These are phyloP conservation scores for Agapanthus africanus DNA, from an alignment of 106 monocot species.

Conservation along the genomic window DNA sequence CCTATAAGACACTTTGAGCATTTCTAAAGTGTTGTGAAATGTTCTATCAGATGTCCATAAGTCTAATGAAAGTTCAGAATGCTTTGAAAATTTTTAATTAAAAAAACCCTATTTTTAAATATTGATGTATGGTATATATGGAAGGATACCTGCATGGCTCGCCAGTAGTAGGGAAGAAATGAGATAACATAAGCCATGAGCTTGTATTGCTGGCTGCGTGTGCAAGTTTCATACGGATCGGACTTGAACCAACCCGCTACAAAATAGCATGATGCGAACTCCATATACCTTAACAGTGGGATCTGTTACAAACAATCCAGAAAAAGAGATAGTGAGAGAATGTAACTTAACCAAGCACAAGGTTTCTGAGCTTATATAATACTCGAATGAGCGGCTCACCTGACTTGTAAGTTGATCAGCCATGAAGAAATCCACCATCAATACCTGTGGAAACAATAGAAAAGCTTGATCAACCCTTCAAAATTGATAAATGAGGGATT, in stretches of 20 bases:
- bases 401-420: slow-evolving; percentile 95
- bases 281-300: slow-evolving; percentile 82
- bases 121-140: background rate
- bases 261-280: slow-evolving; percentile 87
- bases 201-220: slow-evolving; percentile 54
- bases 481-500: background rate
- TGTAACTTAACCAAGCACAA: background rate
- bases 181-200: slow-evolving; percentile 68
- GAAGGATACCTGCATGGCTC: slow-evolving; percentile 80
- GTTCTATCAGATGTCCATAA: background rate
- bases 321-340: background rate
- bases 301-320: slow-evolving; percentile 35
- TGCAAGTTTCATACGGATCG: slow-evolving; percentile 62
- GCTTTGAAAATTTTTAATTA: background rate
- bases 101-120: too few relatives aligned
- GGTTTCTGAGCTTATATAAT: background rate
- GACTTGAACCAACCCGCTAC: slow-evolving; percentile 43
- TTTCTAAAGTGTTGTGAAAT: too few relatives aligned
- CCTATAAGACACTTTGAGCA: too few relatives aligned
- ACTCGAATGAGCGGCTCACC: too few relatives aligned
- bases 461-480: background rate
- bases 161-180: slow-evolving; percentile 95
- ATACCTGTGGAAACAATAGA: slow-evolving; percentile 35
- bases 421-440: slow-evolving; percentile 99
- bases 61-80: background rate